These are phyloP conservation scores for Aristolochia contorta DNA, from an alignment of 164 flowering plant genomes.

Conservation along the genomic window DNA sequence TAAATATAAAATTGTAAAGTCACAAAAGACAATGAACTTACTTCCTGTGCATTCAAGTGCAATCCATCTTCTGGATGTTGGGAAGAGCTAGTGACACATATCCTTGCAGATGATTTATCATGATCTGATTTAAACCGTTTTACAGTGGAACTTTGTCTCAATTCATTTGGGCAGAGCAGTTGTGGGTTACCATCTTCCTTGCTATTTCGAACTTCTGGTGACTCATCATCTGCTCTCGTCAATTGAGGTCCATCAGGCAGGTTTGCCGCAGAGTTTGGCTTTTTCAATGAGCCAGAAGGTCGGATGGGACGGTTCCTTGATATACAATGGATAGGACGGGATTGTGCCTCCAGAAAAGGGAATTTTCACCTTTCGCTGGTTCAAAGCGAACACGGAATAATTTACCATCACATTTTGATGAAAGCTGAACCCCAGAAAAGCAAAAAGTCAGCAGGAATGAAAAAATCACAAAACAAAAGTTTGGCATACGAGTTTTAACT, in stretches of 20 bases:
- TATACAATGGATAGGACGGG: constrained; percentile 68
- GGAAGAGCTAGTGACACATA: constrained; percentile 12
- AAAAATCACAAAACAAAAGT: background rate
- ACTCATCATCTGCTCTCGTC: constrained; percentile 27
- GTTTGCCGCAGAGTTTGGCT: constrained; percentile 19
- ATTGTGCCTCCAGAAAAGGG: constrained; percentile 55
- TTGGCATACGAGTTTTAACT: background rate
- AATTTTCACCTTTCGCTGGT: constrained; percentile 29
- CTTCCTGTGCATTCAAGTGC: constrained; percentile 18
- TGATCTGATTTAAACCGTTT: constrained; percentile 51
- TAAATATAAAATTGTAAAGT: too few relatives aligned
- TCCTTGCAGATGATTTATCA: constrained; percentile 25
- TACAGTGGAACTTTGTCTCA: constrained; percentile 32
- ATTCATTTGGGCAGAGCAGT: constrained; percentile 21
- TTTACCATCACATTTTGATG: constrained; percentile 80
- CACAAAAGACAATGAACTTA: background rate
- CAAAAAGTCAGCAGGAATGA: background rate
- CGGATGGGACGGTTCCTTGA: constrained; percentile 45
- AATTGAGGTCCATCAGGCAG: constrained; percentile 33
- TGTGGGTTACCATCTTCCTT: constrained; percentile 11
- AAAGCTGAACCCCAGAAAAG: constrained; percentile 47
- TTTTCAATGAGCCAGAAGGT: constrained; percentile 31
- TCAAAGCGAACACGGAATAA: constrained; percentile 61
- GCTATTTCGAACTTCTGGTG: constrained; percentile 24
- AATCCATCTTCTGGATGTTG: constrained; percentile 30